Evolutionary conservation across 2,329 filamentous ascomycete species (phyloP).

Genomic region (Pseudocercospora fijiensis): DNA sequence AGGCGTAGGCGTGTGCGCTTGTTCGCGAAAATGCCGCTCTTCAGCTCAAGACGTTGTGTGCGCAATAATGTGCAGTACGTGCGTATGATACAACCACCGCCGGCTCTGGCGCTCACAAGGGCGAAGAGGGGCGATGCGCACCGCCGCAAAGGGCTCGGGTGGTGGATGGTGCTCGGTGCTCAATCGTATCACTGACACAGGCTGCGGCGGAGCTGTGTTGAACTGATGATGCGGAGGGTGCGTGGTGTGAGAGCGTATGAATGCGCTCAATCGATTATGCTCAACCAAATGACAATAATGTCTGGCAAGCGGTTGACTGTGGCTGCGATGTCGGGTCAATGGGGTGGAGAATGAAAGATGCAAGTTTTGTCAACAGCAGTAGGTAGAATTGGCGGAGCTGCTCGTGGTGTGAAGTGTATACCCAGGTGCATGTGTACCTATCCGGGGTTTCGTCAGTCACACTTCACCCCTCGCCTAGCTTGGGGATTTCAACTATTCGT

Average conservation of each 20-base stretch:
- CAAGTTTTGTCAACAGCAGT: neutral
- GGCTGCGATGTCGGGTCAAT: neutral
- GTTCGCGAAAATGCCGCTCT: neutral
- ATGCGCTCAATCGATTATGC: neutral
- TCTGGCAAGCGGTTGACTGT: neutral
- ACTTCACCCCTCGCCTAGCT: too few species aligned
- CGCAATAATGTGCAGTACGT: neutral
- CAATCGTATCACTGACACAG: neutral
- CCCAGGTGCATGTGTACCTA: neutral
- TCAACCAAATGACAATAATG: neutral
- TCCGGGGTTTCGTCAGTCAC: too few species aligned
- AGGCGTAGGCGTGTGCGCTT: neutral
- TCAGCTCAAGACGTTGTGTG: neutral
- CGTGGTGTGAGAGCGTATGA: neutral
- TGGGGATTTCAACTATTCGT: too few species aligned
- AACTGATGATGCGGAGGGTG: neutral
- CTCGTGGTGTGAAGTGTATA: neutral
- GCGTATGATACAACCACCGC: neutral
- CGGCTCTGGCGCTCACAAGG: neutral
- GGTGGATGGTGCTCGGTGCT: neutral
- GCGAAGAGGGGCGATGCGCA: neutral
- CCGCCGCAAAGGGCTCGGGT: neutral
- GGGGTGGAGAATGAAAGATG: neutral
- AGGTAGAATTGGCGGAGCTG: neutral
- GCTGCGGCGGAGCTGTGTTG: neutral